Conservation (phyloP, 179 eudicot species). For the Heliamphora pulchella region DNA sequence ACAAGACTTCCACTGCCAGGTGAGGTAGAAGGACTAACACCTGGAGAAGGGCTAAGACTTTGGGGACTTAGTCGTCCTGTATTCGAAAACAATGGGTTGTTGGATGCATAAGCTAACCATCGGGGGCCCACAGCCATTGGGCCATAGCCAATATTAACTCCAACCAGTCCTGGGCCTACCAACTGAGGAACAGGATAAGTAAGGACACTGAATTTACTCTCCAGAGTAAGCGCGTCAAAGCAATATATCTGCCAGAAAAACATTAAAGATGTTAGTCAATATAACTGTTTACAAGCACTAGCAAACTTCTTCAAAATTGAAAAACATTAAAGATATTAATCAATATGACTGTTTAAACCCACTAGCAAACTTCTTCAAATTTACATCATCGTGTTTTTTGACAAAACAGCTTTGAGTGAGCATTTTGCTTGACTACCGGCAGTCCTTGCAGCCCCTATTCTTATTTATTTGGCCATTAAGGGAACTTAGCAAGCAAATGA, state of each 20-base stretch:
- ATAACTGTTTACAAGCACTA: background rate
- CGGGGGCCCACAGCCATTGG: constrained; percentile 93
- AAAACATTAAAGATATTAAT: constrained; percentile 19
- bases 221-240: constrained; percentile 77
- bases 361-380: background rate
- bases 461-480: background rate
- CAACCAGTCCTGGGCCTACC: constrained; percentile 54
- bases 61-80: constrained; percentile 89
- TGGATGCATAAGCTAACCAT: constrained; percentile 93
- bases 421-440: constrained; percentile 4
- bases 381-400: background rate
- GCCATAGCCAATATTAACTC: constrained; percentile 81
- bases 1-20: constrained; percentile 66
- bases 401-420: background rate
- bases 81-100: constrained; percentile 54
- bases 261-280: constrained; percentile 17
- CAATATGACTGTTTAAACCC: background rate
- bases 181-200: constrained; percentile 81
- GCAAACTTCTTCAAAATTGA: background rate
- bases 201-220: constrained; percentile 74
- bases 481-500: background rate
- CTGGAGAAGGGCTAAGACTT: constrained; percentile 76
- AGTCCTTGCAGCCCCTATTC: background rate
- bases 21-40: constrained; percentile 85
- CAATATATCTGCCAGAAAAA: constrained; percentile 72